Evolutionary conservation across 306 rosid genomes (phyloP).

Genomic region (Mucuna pruriens): DNA sequence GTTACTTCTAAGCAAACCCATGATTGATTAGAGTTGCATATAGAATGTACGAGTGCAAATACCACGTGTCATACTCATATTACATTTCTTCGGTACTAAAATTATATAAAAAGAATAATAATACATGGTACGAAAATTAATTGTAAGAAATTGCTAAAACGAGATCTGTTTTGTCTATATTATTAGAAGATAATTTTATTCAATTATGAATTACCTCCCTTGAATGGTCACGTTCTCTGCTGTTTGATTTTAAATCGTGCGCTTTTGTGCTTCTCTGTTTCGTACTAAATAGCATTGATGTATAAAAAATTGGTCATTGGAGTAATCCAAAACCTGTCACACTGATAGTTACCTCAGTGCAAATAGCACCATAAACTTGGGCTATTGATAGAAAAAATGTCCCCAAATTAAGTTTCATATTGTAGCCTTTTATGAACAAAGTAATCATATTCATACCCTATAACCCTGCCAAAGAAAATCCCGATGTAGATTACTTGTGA

Average conservation of each 20-base stretch:
- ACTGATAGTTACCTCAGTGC: not conserved
- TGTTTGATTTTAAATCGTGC: not conserved
- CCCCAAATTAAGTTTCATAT: constrained; percentile 3
- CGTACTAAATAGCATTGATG: not conserved
- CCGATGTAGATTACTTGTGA: constrained; percentile 24
- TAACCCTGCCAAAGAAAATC: constrained; percentile 39
- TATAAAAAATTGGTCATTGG: not conserved
- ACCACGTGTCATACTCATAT: not conserved
- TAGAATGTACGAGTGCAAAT: not conserved
- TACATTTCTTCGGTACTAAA: not conserved
- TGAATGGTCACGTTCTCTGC: not conserved
- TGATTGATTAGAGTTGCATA: constrained; percentile 20
- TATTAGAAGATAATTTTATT: not conserved
- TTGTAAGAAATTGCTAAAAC: not conserved
- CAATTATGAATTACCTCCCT: not conserved
- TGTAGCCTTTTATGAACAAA: not conserved
- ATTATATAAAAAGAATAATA: not conserved
- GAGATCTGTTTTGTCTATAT: not conserved
- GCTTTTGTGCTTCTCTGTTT: not conserved
- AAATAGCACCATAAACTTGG: not conserved
- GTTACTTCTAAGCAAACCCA: constrained; percentile 53
- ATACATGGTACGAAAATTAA: not conserved
- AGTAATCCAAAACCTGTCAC: constrained; percentile 2
- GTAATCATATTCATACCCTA: not conserved
- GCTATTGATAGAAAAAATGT: not conserved